These are phyloP conservation scores for Rhodofomes roseus DNA, from an alignment of 1,284 basidiomycete genomes.

Conservation along the genomic window DNA sequence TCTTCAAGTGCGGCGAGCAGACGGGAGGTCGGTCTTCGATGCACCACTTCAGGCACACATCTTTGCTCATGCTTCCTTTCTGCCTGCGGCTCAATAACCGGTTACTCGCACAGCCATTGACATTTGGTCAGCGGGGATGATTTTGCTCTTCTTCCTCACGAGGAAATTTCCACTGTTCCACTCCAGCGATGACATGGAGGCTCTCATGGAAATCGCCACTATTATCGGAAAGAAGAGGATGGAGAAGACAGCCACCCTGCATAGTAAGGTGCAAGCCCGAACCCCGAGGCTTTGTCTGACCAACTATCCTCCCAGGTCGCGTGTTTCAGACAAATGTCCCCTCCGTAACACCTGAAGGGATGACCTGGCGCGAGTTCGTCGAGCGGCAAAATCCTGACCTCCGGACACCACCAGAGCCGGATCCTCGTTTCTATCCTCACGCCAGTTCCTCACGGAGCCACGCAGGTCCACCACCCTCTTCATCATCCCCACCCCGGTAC, in stretches of 20 bases:
- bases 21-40: slow-evolving; percentile 68
- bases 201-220: slow-evolving; percentile 90
- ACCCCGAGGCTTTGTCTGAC: background rate
- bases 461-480: slow-evolving; percentile 29
- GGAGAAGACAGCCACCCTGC: slow-evolving; percentile 84
- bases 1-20: slow-evolving; percentile 94
- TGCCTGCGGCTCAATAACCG: slow-evolving; percentile 7
- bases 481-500: slow-evolving; percentile 21
- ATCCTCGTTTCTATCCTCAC: slow-evolving; percentile 54
- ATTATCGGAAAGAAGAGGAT: slow-evolving; percentile 85
- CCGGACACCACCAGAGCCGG: slow-evolving; percentile 49
- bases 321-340: slow-evolving; percentile 86
- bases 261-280: slow-evolving; percentile 57
- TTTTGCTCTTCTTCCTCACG: slow-evolving; percentile 89
- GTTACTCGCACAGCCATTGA: slow-evolving; percentile 71
- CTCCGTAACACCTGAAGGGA: slow-evolving; percentile 60
- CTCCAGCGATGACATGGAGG: slow-evolving; percentile 93
- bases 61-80: background rate
- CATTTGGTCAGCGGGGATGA: slow-evolving; percentile 94
- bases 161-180: slow-evolving; percentile 95
- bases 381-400: slow-evolving; percentile 75
- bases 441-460: slow-evolving; percentile 14
- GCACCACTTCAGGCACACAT: background rate
- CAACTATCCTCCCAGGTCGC: slow-evolving; percentile 53
- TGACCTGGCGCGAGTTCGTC: slow-evolving; percentile 71